Conservation (phyloP, 176 grass and related monocot species). For the Cenchrus americanus region DNA sequence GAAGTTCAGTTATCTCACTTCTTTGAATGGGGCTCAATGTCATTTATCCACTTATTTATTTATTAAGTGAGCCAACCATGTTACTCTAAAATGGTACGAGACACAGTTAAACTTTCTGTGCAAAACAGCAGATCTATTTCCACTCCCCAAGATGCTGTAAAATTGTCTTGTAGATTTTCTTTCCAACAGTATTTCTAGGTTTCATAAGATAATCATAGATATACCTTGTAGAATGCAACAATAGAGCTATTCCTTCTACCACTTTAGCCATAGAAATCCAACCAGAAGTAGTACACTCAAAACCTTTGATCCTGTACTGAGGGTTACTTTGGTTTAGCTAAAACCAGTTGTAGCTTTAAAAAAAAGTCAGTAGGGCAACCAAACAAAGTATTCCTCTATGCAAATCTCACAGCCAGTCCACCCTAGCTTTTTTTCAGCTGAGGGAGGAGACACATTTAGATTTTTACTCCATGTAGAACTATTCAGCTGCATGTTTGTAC, state of each 20-base stretch:
- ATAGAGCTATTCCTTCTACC: constrained; percentile 4
- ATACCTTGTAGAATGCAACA: background rate
- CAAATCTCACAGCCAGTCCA: too few relatives aligned
- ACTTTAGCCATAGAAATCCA: background rate
- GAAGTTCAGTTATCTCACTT: background rate
- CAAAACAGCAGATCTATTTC: background rate
- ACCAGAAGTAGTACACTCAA: background rate
- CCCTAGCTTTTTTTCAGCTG: background rate
- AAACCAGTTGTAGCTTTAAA: too few relatives aligned
- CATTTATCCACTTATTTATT: background rate
- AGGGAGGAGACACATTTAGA: background rate
- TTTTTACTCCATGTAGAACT: background rate
- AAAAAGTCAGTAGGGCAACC: too few relatives aligned
- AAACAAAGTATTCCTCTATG: too few relatives aligned
- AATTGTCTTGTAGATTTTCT: background rate
- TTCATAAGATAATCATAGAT: background rate
- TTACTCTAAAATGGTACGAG: background rate
- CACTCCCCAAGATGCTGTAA: background rate
- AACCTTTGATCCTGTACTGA: background rate
- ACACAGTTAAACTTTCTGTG: background rate
- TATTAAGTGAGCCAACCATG: background rate
- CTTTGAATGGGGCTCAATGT: background rate
- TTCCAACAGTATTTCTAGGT: background rate
- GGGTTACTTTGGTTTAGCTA: too few relatives aligned
- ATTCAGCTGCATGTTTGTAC: background rate